These are phyloP conservation scores for Fragilaria crotonensis DNA, from an alignment of 108 stramenopile genomes.

Conservation along the genomic window DNA sequence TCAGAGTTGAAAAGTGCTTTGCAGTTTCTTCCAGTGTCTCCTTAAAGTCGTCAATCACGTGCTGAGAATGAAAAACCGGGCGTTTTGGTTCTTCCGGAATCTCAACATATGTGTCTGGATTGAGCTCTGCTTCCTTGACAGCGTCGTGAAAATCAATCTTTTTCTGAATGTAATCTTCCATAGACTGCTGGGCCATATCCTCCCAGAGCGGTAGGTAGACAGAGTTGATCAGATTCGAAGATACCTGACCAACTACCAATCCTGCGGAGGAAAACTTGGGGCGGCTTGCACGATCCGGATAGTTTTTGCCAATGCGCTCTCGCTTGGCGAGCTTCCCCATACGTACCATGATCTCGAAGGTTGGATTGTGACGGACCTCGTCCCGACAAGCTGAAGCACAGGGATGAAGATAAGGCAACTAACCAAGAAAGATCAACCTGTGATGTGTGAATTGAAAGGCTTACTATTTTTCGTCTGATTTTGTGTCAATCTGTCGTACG, in stretches of 20 bases:
- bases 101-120: constrained; percentile 7
- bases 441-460: no score
- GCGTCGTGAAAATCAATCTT: constrained; percentile 30
- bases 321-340: constrained; percentile 19
- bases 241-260: constrained; percentile 55
- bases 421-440: no score
- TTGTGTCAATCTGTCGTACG: no score
- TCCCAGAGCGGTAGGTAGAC: constrained; percentile 43
- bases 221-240: constrained; percentile 54
- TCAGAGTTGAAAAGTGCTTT: constrained; percentile 42
- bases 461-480: no score
- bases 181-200: constrained; percentile 27
- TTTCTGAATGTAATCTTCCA: constrained; percentile 55
- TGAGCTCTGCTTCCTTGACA: constrained; percentile 8
- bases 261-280: constrained; percentile 40
- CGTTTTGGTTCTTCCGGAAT: constrained; percentile 6
- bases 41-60: constrained; percentile 47
- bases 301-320: neutral
- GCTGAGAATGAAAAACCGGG: constrained; percentile 40
- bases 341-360: constrained; percentile 17
- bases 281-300: constrained; percentile 13
- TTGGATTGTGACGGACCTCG: no score
- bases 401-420: no score
- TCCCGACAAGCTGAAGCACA: no score
- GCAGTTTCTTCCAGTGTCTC: constrained; percentile 42